Percentiles rank a stretch among this genome's conserved stretches.
Evolutionary conservation across 2,329 filamentous ascomycete genomes (phyloP).

Genomic region (Orbilia javanica): DNA sequence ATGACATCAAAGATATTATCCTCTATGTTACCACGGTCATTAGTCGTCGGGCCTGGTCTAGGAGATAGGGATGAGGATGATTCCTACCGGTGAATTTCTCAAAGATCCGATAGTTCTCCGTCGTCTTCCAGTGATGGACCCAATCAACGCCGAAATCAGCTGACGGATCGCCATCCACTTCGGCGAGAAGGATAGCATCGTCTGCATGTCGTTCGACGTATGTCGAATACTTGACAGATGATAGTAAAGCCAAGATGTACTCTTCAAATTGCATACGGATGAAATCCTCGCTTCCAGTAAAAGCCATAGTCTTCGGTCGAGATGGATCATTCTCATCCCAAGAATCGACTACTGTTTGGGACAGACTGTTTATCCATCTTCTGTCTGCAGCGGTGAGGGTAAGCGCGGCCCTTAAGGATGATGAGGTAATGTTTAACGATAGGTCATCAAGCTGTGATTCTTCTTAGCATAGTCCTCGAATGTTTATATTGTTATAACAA

Average conservation of each 20-base stretch:
- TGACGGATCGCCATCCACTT: slow-evolving; percentile 81
- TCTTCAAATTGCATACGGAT: slow-evolving; percentile 98
- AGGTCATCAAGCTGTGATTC: slow-evolving; percentile 79
- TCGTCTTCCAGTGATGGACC: slow-evolving; percentile 86
- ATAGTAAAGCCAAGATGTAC: slow-evolving; percentile 89
- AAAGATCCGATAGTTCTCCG: slow-evolving; percentile 93
- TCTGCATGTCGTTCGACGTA: slow-evolving; percentile 71
- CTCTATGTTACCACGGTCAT: slow-evolving; percentile 69
- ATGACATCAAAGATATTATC: slow-evolving; percentile 90
- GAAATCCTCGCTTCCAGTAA: slow-evolving; percentile 95
- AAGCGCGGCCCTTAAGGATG: slow-evolving; percentile 80
- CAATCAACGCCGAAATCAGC: slow-evolving; percentile 86
- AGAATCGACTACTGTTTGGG: slow-evolving; percentile 91
- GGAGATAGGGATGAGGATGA: slow-evolving; percentile 1
- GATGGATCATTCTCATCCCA: slow-evolving; percentile 94
- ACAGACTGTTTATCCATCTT: slow-evolving; percentile 95
- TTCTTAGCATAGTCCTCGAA: slow-evolving; percentile 20
- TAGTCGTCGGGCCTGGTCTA: background rate
- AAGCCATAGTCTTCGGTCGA: slow-evolving; percentile 92
- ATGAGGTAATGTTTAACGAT: slow-evolving; percentile 83
- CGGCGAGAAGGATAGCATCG: slow-evolving; percentile 73
- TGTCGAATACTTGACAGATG: slow-evolving; percentile 88
- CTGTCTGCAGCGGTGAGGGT: slow-evolving; percentile 86
- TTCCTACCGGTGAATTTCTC: slow-evolving; percentile 68
- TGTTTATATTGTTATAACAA: background rate